Base-by-base conservation (phyloP, 129 eudicot genomes). In the Solidago caesia region DNA sequence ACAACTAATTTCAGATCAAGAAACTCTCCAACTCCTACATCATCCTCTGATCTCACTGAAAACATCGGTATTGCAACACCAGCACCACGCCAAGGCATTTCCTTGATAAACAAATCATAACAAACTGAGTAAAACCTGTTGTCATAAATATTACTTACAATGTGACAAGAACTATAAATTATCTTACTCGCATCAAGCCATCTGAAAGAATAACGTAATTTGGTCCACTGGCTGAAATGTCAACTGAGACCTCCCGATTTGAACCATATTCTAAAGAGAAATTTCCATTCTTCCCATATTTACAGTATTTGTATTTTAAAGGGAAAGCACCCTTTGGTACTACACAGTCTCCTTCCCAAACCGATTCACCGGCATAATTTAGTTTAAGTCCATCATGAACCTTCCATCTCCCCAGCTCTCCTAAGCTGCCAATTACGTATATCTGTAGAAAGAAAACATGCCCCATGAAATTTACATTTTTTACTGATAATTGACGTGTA, bases 1-100 rank as follows among this genome's bases (percentile, higher is more conserved):
- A 89, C 99, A 56, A 91, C 88, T 73, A 91, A 79, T 84, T 91
- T 94, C 82, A 94, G 72, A 81, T 94, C 99, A 84, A 94, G 97
- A 88, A 94, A 94, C 80, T 94, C 99, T 80, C 99, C 99, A 56
- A 89, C 99, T 72, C 99, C 99, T 63, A 91, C 71, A 75, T 88
- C 97, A 55, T 85, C 87, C 79, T 91, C 97, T 60, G 99, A 91
- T 81, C 99, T 82, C 13, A 90, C 83, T 4, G 99, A 94, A 86
- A 94, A 94, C 97, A 91, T 94, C 8, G 99, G 99, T 29, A 94
- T 82, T 11, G 99, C 97, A 68, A 94, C 96, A 47, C 99, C 99
- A 68, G 97, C 93, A 79, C 99, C 99, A 12, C 97, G 81, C 99
- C 99, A 94, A 48, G 99, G 97, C 90, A 89, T 80, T 88, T 94